Evolutionary conservation across 305 asterid genomes (phyloP).

Genomic region (Fraxinus floribunda): DNA sequence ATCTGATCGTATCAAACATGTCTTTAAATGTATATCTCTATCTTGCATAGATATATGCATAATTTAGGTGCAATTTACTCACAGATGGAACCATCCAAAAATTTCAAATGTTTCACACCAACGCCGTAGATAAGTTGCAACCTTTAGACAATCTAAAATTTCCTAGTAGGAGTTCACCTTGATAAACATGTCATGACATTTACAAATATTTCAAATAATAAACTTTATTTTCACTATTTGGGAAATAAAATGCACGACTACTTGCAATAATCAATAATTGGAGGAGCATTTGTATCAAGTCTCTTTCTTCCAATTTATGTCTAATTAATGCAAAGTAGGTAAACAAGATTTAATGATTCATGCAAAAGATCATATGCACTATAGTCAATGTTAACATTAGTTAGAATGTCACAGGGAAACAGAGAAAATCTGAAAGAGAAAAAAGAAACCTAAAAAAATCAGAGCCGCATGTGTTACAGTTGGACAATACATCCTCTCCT

Average conservation of each 20-base stretch:
- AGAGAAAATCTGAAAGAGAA: conserved; percentile 9
- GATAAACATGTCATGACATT: neutral
- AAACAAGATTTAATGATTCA: neutral
- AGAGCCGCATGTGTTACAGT: conserved; percentile 87
- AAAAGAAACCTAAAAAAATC: conserved; percentile 10
- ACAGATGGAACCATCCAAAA: neutral
- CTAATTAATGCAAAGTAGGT: neutral
- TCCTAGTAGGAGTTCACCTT: neutral
- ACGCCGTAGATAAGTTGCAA: neutral
- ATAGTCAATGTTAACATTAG: neutral
- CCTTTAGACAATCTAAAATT: neutral
- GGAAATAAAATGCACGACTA: neutral
- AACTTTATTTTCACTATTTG: neutral
- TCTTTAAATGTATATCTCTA: neutral
- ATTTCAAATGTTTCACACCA: neutral
- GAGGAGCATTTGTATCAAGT: neutral
- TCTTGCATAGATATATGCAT: neutral
- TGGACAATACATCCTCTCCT: conserved; percentile 58
- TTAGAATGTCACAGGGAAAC: neutral
- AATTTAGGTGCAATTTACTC: neutral
- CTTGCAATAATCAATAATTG: neutral
- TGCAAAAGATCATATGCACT: neutral
- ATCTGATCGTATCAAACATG: neutral
- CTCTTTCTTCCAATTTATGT: neutral
- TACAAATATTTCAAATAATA: neutral